Percentiles rank a stretch among this genome's conserved stretches.
Conservation (phyloP, 306 rosid genomes). For the Benincasa hispida region DNA sequence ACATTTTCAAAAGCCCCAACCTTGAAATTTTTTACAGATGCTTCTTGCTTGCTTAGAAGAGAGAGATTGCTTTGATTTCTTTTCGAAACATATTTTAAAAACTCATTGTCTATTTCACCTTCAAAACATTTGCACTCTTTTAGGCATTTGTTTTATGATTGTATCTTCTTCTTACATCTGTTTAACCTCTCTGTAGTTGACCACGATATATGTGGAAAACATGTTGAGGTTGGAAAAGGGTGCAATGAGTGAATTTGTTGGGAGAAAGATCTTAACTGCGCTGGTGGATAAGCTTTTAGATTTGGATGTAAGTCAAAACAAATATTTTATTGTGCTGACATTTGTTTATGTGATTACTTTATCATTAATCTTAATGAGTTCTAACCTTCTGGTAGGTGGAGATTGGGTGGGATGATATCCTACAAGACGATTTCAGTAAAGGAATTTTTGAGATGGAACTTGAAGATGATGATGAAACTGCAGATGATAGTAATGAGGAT, state of each 20-base stretch:
- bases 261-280: conserved; percentile 50
- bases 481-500: conserved; percentile 31
- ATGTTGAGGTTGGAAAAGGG: conserved; percentile 78
- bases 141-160: background rate
- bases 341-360: background rate
- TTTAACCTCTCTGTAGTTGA: conserved; percentile 24
- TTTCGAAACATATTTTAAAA: background rate
- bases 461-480: conserved; percentile 31
- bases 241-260: conserved; percentile 49
- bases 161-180: background rate
- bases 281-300: conserved; percentile 71
- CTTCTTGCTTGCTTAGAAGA: background rate
- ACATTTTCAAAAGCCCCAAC: background rate
- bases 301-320: conserved; percentile 57
- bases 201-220: conserved; percentile 63
- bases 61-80: background rate
- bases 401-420: conserved; percentile 61
- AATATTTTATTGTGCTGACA: background rate
- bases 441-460: conserved; percentile 77
- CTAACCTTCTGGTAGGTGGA: conserved; percentile 39
- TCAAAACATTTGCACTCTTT: background rate
- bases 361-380: background rate
- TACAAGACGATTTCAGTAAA: conserved; percentile 43
- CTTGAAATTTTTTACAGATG: too few relatives aligned
- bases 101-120: background rate